Evolutionary conservation across 1,284 basidiomycete species (phyloP), one percentile per base, ranked within the genome.

Genomic region (Microbotryum violaceum): DNA sequence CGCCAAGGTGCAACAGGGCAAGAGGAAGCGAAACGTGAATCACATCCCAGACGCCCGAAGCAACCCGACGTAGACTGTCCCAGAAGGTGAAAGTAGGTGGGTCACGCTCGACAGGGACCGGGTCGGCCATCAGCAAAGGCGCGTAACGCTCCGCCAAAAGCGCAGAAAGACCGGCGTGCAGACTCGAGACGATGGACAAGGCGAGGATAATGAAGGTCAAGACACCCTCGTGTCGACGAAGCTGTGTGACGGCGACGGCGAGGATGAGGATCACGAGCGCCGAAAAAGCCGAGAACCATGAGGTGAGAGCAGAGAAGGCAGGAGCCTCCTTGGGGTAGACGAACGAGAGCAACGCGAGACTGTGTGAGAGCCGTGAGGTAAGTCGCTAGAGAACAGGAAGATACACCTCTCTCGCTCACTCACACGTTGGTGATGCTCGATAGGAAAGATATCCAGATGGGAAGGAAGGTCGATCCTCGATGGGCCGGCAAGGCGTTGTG

Each of bases 401-500:
- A n/a, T 18, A 25, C 48, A 8, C 31, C 1, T 31, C 31, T 31
- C 37, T 42, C 37, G 14, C 12, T 18, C 18, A 56, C 62, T 25
- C 9, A 60, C 62, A 58, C 60, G 53, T 61, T 61, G 50, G 53
- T 57, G 3, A 58, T 57, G 47, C 62, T 65, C 9, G 50, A 47
- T n/a, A 68, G 45, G 49, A 68, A 61, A 16, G 57, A 44, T 31
- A 62, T 42, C 67, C 65, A 67, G 37, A 69, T 60, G 9, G 67
- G 67, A 2, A 67, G 12, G 47, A 66, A 66, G 49, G 60, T 57
- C 31, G 61, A 61, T 0, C 65, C 65, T 4, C 53, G 47, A 47
- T 69, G 67, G 6, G 59, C 47, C 4, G 67, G 67, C 9, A 69
- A 52, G 8, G 58, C 60, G 21, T 64, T 65, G 61, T 60, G 42